Evolutionary conservation across 441 rosid species (phyloP), one percentile per base, ranked within the genome.

Genomic region (Erodium moschatum): DNA sequence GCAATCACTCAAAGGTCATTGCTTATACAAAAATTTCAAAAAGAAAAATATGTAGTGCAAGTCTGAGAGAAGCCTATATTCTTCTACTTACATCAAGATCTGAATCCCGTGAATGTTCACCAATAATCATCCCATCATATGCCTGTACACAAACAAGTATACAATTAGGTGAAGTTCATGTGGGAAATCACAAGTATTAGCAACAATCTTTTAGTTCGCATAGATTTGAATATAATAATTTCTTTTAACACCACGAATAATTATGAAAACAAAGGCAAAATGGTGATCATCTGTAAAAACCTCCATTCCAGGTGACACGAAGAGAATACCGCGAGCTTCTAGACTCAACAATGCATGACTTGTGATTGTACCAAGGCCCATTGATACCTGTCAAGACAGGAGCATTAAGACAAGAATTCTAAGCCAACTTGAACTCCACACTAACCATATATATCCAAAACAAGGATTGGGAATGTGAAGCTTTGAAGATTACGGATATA

Each of bases 71-170:
- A 33, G 38, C 8, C 20, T 27, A 68, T 66, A 76, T 13, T 27
- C 13, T 72, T 56, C 13, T 70, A 72, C 97, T 87, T 86, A 94
- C 98, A 81, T 94, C 98, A 18, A 91, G 97, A 84, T 94, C 97
- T 2, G 89, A 66, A 76, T 91, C 98, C 74, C 98, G 81, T 78
- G 98, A 84, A 81, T 94, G 97, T 80, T 94, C 98, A 70, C 98
- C 98, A 12, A 94, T 81, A 68, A 94, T 87, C 97, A 91, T 94
- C 71, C 98, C 98, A 78, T 94, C 98, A 67, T 94, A 94, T 8
- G 98, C 18, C 98, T 94, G 87, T 75, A 65, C 6, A 8, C 48
- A 46, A 67, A 78, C 50, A 67, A 18, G 70, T 40, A 68, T 35
- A 58, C 19, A 50, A 66, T 67, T 69, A 76, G 77, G 58, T 74